A percentile compares a stretch with the other conserved stretches of the same genome.
phyloP scores from a whole-genome alignment of 1,139 yeast genomes.

The Blastobotrys malaysiensis region DNA sequence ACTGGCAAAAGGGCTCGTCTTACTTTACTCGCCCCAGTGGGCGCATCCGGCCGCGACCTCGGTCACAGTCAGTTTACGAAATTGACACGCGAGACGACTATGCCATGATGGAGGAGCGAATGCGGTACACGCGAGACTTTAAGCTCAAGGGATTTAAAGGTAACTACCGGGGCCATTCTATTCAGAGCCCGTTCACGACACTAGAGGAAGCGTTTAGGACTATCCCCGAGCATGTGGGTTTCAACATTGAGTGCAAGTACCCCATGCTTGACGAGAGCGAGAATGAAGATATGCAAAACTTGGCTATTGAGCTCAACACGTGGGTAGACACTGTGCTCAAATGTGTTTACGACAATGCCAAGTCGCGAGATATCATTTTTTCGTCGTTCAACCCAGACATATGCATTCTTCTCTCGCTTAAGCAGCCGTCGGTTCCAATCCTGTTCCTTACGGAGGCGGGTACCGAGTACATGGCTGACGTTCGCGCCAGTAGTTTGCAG shows the following conservation, averaged over 20 bases:
- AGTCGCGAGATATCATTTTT: conserved; percentile 81
- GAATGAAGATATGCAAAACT: conserved; percentile 79
- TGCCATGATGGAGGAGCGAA: conserved; percentile 49
- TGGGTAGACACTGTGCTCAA: conserved; percentile 78
- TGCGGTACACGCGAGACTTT: conserved; percentile 84
- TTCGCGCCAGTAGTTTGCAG: conserved; percentile 81
- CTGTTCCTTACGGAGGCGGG: conserved; percentile 88
- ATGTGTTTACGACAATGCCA: conserved; percentile 69
- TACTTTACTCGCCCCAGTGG: not conserved
- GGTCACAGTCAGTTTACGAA: conserved; percentile 27
- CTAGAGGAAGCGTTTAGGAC: conserved; percentile 77
- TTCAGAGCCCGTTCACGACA: conserved; percentile 90
- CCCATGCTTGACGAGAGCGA: conserved; percentile 96
- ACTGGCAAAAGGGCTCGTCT: not conserved
- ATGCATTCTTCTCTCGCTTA: conserved; percentile 76
- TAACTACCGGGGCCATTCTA: conserved; percentile 80
- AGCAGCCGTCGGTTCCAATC: conserved; percentile 84
- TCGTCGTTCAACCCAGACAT: conserved; percentile 95
- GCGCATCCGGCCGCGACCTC: conserved; percentile 16
- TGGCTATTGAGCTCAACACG: conserved; percentile 76
- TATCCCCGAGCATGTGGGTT: conserved; percentile 79
- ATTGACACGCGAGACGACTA: conserved; percentile 24
- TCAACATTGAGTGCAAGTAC: conserved; percentile 90
- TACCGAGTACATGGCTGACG: conserved; percentile 75
- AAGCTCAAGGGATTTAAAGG: conserved; percentile 87